These are phyloP conservation scores for Yamadazyma aaseri DNA, from an alignment of 1,139 yeast species.

Conservation along the genomic window DNA sequence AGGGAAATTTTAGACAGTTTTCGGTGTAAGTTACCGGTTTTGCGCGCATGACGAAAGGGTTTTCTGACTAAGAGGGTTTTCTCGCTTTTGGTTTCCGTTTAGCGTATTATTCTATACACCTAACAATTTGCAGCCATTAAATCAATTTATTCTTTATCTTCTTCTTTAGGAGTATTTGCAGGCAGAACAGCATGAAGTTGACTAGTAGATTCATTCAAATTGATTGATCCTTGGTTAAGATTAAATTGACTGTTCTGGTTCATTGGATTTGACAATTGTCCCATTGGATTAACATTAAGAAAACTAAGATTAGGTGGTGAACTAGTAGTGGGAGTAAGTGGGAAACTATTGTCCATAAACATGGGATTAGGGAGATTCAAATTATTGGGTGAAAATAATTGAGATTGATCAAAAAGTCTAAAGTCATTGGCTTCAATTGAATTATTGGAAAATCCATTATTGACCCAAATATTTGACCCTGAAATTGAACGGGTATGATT, in stretches of 20 bases:
- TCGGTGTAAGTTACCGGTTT: neutral
- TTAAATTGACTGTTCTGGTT: too few relatives aligned
- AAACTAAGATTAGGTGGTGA: slow-evolving; percentile 4
- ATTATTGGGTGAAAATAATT: neutral
- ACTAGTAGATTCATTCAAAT: too few relatives aligned
- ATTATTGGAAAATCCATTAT: slow-evolving; percentile 4
- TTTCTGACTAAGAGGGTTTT: too few relatives aligned
- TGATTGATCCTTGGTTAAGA: too few relatives aligned
- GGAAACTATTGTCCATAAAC: slow-evolving; percentile 2
- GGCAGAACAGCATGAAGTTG: too few relatives aligned
- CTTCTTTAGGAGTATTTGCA: too few relatives aligned
- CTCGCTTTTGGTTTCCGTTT: too few relatives aligned
- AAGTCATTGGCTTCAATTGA: slow-evolving; percentile 4
- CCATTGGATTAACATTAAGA: neutral
- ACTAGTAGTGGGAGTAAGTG: slow-evolving; percentile 1
- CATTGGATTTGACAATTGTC: neutral
- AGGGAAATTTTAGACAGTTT: too few relatives aligned
- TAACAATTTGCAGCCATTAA: too few relatives aligned
- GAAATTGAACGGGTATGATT: slow-evolving; percentile 12
- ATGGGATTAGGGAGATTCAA: neutral
- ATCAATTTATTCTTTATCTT: too few relatives aligned
- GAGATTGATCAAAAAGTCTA: slow-evolving; percentile 8
- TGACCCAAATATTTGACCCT: slow-evolving; percentile 13
- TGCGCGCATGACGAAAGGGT: neutral
- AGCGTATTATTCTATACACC: too few relatives aligned